These are phyloP conservation scores for Chlorella sorokiniana DNA, from an alignment of 139 green algal genomes.

Conservation along the genomic window DNA sequence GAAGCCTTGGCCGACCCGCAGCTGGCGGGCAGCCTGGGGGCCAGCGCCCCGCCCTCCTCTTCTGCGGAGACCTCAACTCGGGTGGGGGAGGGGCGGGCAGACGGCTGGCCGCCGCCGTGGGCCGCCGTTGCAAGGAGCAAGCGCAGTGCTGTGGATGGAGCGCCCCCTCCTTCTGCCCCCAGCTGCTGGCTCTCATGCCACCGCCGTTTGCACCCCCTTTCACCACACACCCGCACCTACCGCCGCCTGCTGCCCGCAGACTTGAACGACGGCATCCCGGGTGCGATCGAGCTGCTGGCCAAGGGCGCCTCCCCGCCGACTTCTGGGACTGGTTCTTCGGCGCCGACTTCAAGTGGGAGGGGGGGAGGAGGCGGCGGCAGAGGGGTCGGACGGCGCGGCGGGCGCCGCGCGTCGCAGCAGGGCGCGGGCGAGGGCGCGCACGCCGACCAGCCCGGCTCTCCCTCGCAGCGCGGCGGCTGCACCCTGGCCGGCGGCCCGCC, in stretches of 20 bases:
- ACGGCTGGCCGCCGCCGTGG: no score
- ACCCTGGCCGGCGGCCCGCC: not conserved
- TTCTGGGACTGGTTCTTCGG: slow-evolving; percentile 87
- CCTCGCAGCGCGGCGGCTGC: no score
- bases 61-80: slow-evolving; percentile 89
- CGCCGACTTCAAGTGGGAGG: slow-evolving; percentile 72
- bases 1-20: not conserved
- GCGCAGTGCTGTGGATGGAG: no score
- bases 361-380: slow-evolving; percentile 44
- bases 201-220: no score
- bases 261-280: slow-evolving; percentile 85
- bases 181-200: no score
- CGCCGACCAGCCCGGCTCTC: not conserved
- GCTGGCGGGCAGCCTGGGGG: not conserved
- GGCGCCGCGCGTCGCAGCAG: not conserved
- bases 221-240: not conserved
- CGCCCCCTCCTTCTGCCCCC: no score
- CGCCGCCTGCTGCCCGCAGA: slow-evolving; percentile 20
- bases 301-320: slow-evolving; percentile 55
- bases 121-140: no score
- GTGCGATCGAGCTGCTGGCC: slow-evolving; percentile 82
- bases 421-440: not conserved
- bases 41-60: slow-evolving; percentile 60
- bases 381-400: slow-evolving; percentile 34
- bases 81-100: slow-evolving; percentile 17